phyloP scores from a whole-genome alignment of 208 protist genomes.

The Trichomonas tenax region DNA sequence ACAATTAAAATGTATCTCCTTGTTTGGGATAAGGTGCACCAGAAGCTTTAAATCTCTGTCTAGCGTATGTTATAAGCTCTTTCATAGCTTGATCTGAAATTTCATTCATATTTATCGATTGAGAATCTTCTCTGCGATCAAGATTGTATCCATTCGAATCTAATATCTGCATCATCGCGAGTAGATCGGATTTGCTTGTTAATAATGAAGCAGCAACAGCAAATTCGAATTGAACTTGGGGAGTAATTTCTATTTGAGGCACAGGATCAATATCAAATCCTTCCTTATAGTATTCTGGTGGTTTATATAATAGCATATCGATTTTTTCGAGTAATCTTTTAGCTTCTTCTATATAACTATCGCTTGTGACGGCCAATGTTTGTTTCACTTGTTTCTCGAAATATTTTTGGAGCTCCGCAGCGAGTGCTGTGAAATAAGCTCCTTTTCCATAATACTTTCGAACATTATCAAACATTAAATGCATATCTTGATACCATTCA shows the following conservation, averaged over 20 bases:
- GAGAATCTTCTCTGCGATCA: neutral
- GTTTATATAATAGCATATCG: neutral
- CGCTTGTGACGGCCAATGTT: neutral
- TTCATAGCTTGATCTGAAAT: neutral
- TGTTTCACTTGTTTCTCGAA: neutral
- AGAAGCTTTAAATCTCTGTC: neutral
- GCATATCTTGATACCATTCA: slow-evolving; percentile 9
- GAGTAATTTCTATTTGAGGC: neutral
- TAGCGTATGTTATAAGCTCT: neutral
- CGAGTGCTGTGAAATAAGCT: neutral
- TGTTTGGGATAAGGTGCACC: neutral
- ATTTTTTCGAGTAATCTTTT: neutral
- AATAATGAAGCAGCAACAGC: neutral
- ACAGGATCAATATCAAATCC: neutral
- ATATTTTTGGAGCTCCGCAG: neutral
- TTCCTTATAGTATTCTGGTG: neutral
- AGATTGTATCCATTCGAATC: neutral
- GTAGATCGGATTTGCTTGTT: neutral
- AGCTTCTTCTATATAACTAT: neutral
- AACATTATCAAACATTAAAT: neutral
- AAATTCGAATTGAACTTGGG: neutral
- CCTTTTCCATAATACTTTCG: neutral
- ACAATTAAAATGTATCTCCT: neutral
- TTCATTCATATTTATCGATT: neutral
- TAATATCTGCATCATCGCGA: neutral